phyloP scores from a whole-genome alignment of 257 asterid genomes.

The Gynochthodes officinalis region DNA sequence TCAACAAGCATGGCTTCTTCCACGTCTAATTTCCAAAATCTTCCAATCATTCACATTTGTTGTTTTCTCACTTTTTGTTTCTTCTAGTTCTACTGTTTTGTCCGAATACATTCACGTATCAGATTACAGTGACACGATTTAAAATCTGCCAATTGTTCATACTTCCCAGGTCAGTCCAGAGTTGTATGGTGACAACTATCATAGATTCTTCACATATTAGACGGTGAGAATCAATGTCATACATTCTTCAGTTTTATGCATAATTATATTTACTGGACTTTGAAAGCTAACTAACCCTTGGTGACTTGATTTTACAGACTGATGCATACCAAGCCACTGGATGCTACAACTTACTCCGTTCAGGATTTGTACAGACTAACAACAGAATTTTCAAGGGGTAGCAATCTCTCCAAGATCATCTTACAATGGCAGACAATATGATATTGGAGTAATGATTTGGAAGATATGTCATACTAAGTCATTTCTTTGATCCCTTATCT shows the following conservation, averaged over 20 bases:
- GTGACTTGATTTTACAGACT: constrained; percentile 36
- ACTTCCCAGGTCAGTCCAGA: constrained; percentile 74
- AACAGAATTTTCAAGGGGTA: constrained; percentile 87
- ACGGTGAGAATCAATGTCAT: constrained; percentile 47
- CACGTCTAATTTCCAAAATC: constrained; percentile 21
- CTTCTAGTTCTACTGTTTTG: constrained; percentile 10
- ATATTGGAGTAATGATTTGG: constrained; percentile 92
- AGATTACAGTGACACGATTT: constrained; percentile 1
- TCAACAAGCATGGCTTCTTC: constrained; percentile 36
- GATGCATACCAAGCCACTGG: constrained; percentile 98
- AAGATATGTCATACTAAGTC: constrained; percentile 45
- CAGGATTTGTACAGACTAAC: constrained; percentile 87
- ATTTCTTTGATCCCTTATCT: background rate
- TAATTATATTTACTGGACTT: background rate
- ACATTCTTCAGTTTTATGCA: background rate
- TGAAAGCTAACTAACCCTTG: background rate
- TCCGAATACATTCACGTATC: constrained; percentile 11
- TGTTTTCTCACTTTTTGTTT: constrained; percentile 39
- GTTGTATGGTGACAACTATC: constrained; percentile 78
- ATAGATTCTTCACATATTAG: constrained; percentile 91
- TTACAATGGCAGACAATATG: constrained; percentile 59
- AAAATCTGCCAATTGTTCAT: constrained; percentile 1
- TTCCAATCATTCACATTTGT: constrained; percentile 57
- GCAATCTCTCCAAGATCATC: constrained; percentile 91
- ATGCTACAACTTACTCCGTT: constrained; percentile 84